Percentiles rank a stretch among this genome's conserved stretches.
phyloP scores from a whole-genome alignment of 2,329 filamentous ascomycete genomes.

The Monosporascus ibericus region DNA sequence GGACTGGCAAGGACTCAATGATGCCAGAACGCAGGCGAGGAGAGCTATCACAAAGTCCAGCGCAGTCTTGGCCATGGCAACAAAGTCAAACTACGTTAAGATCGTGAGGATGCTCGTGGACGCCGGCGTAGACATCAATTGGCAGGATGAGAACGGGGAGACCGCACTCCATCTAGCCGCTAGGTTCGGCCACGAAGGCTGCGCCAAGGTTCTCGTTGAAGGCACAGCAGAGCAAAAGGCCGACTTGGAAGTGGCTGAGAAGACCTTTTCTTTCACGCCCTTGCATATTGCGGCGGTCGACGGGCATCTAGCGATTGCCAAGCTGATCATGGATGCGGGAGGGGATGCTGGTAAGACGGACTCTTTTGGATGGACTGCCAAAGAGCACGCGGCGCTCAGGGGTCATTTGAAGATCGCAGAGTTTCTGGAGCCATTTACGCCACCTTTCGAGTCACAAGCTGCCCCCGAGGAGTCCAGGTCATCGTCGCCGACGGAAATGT shows the following conservation, averaged over 20 bases:
- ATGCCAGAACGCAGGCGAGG: slow-evolving; percentile 57
- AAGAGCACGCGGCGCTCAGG: slow-evolving; percentile 84
- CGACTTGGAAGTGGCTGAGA: slow-evolving; percentile 71
- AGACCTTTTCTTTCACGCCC: slow-evolving; percentile 90
- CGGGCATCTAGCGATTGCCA: slow-evolving; percentile 68
- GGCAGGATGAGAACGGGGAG: slow-evolving; percentile 83
- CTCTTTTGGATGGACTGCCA: slow-evolving; percentile 88
- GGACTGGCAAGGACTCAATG: slow-evolving; percentile 61
- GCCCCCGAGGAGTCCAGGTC: slow-evolving; percentile 22
- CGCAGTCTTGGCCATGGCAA: slow-evolving; percentile 79
- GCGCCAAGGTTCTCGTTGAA: slow-evolving; percentile 68
- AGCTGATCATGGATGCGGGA: slow-evolving; percentile 71
- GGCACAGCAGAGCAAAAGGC: slow-evolving; percentile 66
- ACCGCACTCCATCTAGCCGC: slow-evolving; percentile 89
- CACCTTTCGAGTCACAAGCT: slow-evolving; percentile 16
- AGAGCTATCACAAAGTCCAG: slow-evolving; percentile 75
- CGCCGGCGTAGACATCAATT: slow-evolving; percentile 88
- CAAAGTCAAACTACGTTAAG: slow-evolving; percentile 75
- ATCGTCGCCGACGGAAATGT: slow-evolving; percentile 37
- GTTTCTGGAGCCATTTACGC: slow-evolving; percentile 54
- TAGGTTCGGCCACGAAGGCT: slow-evolving; percentile 77
- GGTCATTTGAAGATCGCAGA: slow-evolving; percentile 80
- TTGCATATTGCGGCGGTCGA: slow-evolving; percentile 90
- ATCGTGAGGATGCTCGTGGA: slow-evolving; percentile 87
- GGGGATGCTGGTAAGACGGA: slow-evolving; percentile 71